Conservation (phyloP, 257 asterid genomes). For the Solanum piurae region DNA sequence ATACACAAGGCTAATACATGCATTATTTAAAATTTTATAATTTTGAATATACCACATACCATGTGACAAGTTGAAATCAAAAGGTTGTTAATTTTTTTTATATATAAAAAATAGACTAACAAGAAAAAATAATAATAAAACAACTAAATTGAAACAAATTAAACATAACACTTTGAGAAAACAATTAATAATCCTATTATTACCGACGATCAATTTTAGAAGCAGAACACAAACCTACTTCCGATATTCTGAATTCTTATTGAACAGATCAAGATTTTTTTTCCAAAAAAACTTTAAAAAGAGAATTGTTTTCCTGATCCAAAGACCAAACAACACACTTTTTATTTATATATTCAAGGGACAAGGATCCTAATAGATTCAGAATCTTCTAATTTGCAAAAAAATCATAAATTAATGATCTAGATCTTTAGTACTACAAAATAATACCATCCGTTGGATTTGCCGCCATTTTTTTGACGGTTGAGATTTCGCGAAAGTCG, state of each 20-base stretch:
- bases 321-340: neutral
- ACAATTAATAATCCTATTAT: no score
- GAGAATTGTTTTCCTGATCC: neutral
- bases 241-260: no score
- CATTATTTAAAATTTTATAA: no score
- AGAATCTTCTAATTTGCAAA: no score
- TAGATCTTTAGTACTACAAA: conserved; percentile 1
- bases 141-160: no score
- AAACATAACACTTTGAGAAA: no score
- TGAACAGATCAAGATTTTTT: neutral
- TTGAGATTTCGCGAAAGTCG: conserved; percentile 10
- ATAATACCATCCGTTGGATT: conserved; percentile 20
- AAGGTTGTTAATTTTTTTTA: neutral
- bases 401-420: neutral
- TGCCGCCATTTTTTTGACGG: neutral
- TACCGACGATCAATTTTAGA: no score
- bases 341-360: no score
- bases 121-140: no score
- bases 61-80: neutral
- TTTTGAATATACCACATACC: neutral
- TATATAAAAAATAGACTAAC: no score
- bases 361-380: neutral
- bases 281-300: no score
- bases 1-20: no score
- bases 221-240: neutral